A percentile compares a stretch with the other conserved stretches of the same genome.
Conservation (phyloP, 2,329 filamentous ascomycete species). For the Cordyceps cateniannulata region DNA sequence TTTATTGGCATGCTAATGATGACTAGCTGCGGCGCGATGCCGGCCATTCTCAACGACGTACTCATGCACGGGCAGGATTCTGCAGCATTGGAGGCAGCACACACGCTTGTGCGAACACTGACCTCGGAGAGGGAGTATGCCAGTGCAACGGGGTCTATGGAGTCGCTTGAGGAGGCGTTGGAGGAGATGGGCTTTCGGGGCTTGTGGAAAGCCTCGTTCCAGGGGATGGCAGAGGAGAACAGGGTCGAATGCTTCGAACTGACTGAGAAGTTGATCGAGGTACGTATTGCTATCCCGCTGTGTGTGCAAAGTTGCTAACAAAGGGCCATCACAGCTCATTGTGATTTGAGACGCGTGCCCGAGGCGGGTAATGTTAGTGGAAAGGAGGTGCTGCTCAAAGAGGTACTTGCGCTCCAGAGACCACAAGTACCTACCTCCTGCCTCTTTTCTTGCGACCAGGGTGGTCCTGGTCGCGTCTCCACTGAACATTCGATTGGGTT, state of each 20-base stretch:
- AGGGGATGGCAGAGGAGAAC: conserved; percentile 41
- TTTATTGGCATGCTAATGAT: conserved; percentile 14
- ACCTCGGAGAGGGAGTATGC: conserved; percentile 48
- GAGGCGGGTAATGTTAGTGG: background rate
- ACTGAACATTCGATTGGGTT: background rate
- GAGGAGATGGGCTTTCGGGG: conserved; percentile 58
- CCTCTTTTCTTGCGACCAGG: background rate
- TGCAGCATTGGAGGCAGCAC: conserved; percentile 52
- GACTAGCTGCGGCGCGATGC: conserved; percentile 44
- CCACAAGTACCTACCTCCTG: background rate
- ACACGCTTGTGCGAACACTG: conserved; percentile 52
- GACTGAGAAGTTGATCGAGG: conserved; percentile 57
- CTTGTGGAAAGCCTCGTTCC: conserved; percentile 52
- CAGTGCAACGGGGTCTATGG: conserved; percentile 39
- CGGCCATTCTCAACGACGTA: conserved; percentile 53
- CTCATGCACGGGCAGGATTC: conserved; percentile 58
- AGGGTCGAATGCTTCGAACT: conserved; percentile 47
- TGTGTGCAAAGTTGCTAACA: background rate
- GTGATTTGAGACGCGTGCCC: conserved; percentile 6
- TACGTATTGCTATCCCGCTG: conserved; percentile 25
- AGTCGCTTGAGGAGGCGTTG: conserved; percentile 45
- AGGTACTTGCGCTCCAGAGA: background rate
- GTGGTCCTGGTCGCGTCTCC: background rate
- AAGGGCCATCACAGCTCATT: conserved; percentile 2
- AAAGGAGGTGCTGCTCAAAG: background rate